Evolutionary conservation across 2,329 filamentous ascomycete genomes (phyloP).

Genomic region (Rhexocercosporidium sp.): DNA sequence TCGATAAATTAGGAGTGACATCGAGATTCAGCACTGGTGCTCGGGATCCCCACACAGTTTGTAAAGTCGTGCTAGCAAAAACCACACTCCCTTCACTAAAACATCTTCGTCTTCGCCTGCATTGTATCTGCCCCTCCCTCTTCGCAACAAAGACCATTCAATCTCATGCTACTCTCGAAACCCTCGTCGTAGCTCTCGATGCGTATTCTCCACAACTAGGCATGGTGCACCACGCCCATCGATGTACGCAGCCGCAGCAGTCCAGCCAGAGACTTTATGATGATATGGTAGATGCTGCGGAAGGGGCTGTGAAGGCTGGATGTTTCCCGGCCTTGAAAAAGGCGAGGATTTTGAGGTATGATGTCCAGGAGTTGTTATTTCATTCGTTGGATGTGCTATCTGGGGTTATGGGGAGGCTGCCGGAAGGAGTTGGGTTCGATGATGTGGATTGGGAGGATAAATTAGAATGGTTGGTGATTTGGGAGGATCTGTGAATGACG

Average conservation of each 20-base stretch:
- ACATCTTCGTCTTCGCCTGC: neutral
- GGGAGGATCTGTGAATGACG: neutral
- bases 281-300: neutral
- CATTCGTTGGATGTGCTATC: neutral
- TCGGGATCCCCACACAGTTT: neutral
- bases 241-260: slow-evolving; percentile 1
- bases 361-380: neutral
- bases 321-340: neutral
- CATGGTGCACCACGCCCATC: neutral
- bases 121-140: slow-evolving; percentile 1
- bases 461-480: neutral
- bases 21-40: neutral
- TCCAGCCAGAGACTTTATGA: neutral
- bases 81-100: neutral
- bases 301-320: neutral
- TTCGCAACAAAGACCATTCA: neutral
- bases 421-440: neutral
- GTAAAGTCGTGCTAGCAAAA: neutral
- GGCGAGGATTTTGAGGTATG: neutral
- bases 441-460: neutral
- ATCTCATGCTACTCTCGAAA: neutral
- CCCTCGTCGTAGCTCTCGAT: slow-evolving; percentile 1
- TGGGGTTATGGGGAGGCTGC: neutral
- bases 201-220: neutral
- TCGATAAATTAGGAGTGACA: slow-evolving; percentile 3